Percentiles rank a stretch among this genome's conserved stretches.
phyloP scores from a whole-genome alignment of 2,329 filamentous ascomycete species.

The Diatrype stigma region DNA sequence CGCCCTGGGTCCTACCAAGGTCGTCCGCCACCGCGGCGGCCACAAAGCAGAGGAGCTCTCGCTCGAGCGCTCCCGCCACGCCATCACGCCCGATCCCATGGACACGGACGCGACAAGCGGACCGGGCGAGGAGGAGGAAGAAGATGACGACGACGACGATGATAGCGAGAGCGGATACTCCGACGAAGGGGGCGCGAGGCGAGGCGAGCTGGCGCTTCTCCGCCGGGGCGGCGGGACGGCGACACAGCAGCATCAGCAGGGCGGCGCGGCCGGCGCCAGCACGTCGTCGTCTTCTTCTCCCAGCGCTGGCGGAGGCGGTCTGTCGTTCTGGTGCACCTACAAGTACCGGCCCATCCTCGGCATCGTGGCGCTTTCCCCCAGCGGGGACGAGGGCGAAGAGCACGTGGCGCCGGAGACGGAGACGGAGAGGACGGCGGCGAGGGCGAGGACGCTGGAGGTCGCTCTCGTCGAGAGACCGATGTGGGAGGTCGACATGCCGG shows the following conservation, averaged over 20 bases:
- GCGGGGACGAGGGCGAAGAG: conserved; percentile 31
- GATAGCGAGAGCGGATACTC: conserved; percentile 30
- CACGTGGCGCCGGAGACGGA: too few species aligned
- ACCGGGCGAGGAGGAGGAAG: too few species aligned
- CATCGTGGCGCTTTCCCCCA: conserved; percentile 49
- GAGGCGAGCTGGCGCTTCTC: conserved; percentile 27
- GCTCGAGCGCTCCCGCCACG: conserved; percentile 21
- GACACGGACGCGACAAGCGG: conserved; percentile 24
- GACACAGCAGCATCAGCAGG: too few species aligned
- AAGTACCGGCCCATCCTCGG: conserved; percentile 95
- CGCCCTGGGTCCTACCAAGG: conserved; percentile 26
- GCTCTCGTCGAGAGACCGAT: conserved; percentile 82
- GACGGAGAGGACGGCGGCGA: too few species aligned
- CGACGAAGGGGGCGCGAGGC: conserved; percentile 31
- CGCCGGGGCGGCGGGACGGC: too few species aligned
- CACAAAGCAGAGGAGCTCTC: conserved; percentile 20
- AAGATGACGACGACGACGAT: conserved; percentile 27
- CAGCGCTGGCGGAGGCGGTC: too few species aligned
- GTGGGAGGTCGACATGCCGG: conserved; percentile 76
- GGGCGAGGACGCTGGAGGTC: conserved; percentile 59
- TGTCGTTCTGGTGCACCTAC: conserved; percentile 84
- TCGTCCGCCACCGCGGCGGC: conserved; percentile 18
- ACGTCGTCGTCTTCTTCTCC: too few species aligned
- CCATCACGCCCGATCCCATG: conserved; percentile 14
- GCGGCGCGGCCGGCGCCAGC: too few species aligned